Conservation (phyloP, 2,329 filamentous ascomycete genomes). For the Venturiaceae sp. region DNA sequence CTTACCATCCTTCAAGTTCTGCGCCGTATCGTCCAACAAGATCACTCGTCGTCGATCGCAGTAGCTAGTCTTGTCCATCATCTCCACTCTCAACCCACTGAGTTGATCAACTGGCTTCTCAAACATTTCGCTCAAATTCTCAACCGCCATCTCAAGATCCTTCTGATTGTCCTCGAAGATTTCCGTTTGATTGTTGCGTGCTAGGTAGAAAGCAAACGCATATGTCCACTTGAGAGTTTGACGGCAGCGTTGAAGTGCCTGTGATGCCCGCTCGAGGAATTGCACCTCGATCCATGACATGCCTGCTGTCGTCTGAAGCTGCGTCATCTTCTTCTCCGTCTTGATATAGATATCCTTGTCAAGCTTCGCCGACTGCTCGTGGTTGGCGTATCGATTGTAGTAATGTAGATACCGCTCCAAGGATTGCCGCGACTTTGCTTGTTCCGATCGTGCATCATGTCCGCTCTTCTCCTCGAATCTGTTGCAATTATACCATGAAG, state of each 20-base stretch:
- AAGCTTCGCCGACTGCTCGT: conserved; percentile 92
- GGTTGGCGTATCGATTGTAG: conserved; percentile 98
- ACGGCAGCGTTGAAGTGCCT: conserved; percentile 90
- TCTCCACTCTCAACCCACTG: conserved; percentile 82
- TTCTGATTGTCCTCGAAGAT: conserved; percentile 99
- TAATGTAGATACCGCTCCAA: conserved; percentile 97
- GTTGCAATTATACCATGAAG: conserved; percentile 99
- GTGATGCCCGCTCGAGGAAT: conserved; percentile 86
- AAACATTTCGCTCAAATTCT: conserved; percentile 97
- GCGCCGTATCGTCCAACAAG: conserved; percentile 81
- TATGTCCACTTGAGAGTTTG: conserved; percentile 99
- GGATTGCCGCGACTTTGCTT: conserved; percentile 81
- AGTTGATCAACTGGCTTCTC: conserved; percentile 91
- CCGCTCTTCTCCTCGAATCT: conserved; percentile 95
- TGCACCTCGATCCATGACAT: conserved; percentile 99
- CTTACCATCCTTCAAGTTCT: conserved; percentile 76
- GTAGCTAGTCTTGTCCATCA: conserved; percentile 97
- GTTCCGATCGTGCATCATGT: conserved; percentile 78
- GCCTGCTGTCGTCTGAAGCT: conserved; percentile 83
- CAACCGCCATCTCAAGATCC: conserved; percentile 92
- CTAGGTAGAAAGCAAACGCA: conserved; percentile 96
- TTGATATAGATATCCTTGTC: conserved; percentile 94
- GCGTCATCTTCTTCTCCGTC: conserved; percentile 98
- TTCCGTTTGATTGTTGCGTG: conserved; percentile 86
- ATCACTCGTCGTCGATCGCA: conserved; percentile 90